Percentiles rank a stretch among this genome's conserved stretches.
Evolutionary conservation across 2,329 filamentous ascomycete genomes (phyloP).

Genomic region (Diplodia seriata): DNA sequence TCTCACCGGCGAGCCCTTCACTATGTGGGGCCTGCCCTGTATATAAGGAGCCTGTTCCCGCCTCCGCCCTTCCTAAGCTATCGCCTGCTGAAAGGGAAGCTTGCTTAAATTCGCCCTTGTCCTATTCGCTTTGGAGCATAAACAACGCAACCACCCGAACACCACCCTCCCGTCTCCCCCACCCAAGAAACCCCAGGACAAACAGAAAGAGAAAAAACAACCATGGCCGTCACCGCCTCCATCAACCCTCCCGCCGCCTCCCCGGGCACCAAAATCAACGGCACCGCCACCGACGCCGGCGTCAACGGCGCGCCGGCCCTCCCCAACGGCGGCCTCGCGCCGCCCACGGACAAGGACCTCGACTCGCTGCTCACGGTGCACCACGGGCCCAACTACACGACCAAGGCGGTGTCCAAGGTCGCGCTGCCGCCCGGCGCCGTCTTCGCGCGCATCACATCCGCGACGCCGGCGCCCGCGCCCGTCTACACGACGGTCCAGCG

Average conservation of each 20-base stretch:
- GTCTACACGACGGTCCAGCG: conserved; percentile 63
- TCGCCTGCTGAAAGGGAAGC: background rate
- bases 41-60: background rate
- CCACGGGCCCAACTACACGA: conserved; percentile 49
- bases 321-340: background rate
- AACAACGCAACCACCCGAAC: too few species aligned
- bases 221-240: conserved; percentile 29
- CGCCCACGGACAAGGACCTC: conserved; percentile 41
- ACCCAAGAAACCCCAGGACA: background rate
- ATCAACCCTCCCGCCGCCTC: conserved; percentile 14
- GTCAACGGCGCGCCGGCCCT: background rate
- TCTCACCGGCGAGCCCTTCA: background rate
- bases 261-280: conserved; percentile 18
- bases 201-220: background rate
- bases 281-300: conserved; percentile 7
- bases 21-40: background rate
- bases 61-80: background rate
- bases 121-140: too few species aligned
- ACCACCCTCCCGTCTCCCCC: too few species aligned
- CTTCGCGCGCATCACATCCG: conserved; percentile 57
- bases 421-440: conserved; percentile 59
- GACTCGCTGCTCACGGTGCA: conserved; percentile 48
- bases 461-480: conserved; percentile 51
- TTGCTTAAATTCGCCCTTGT: background rate
- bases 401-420: conserved; percentile 57